Conservation (phyloP, 2,329 filamentous ascomycete genomes). For the Ploettnerulaceae sp. region DNA sequence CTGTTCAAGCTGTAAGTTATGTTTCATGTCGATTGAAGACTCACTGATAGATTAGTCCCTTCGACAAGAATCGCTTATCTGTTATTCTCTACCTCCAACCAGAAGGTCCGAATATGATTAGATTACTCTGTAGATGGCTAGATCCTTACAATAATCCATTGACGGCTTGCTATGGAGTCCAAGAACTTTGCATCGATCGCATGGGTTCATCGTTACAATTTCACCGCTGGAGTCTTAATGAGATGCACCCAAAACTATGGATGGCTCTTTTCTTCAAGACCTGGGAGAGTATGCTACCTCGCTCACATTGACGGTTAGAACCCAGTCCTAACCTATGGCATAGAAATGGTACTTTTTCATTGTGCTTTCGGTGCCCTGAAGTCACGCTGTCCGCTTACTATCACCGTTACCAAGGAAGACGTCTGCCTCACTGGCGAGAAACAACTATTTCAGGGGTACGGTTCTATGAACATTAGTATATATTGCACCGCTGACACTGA, state of each 20-base stretch:
- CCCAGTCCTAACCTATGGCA: background rate
- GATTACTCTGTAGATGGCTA: constrained; percentile 33
- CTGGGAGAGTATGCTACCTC: constrained; percentile 58
- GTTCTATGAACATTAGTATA: constrained; percentile 3
- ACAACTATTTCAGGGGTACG: constrained; percentile 53
- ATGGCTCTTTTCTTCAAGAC: constrained; percentile 51
- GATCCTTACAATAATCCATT: constrained; percentile 27
- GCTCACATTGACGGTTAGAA: too few relatives aligned
- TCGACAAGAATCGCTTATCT: constrained; percentile 51
- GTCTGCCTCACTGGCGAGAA: constrained; percentile 45
- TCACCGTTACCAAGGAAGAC: constrained; percentile 43
- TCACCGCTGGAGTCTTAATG: constrained; percentile 46
- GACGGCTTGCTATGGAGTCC: constrained; percentile 48
- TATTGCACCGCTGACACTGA: background rate
- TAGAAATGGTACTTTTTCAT: constrained; percentile 57
- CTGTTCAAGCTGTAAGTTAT: constrained; percentile 49
- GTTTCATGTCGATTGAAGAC: background rate
- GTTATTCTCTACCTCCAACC: constrained; percentile 48
- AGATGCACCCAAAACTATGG: constrained; percentile 47
- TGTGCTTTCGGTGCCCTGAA: constrained; percentile 55
- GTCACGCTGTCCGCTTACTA: constrained; percentile 42
- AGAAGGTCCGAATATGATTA: constrained; percentile 32
- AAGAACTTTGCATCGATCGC: constrained; percentile 50
- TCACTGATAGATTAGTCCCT: constrained; percentile 38
- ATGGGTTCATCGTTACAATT: constrained; percentile 46